Evolutionary conservation across 108 stramenopile species (phyloP), one percentile per base, ranked within the genome.

Genomic region (Discostella stelligeroides): DNA sequence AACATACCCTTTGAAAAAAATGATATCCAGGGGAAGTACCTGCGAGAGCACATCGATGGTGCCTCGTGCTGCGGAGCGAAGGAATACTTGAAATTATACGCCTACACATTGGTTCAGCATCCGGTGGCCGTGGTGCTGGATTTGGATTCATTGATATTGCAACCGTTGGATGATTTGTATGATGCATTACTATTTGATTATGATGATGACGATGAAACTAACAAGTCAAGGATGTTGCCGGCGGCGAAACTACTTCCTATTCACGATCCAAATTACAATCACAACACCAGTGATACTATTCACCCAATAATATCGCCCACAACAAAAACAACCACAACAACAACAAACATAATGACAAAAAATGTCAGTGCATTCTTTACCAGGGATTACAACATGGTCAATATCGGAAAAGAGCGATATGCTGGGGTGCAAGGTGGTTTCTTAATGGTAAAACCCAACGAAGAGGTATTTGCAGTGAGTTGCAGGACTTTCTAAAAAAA

Each of bases 81-180:
- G 56, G 97, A 97, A 73, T 94, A 91, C 42, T 60, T 97, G 20
- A 97, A 97, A 66, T 59, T 97, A 41, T 95, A 95, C 68, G 82
- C 94, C 0, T 97, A 87, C 43, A 89, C 91, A 21, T 62, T 94
- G 34, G 61, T 70, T 13, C 18, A 1, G 28, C 53, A 29, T 71
- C 84, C 84, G 7, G 75, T 91, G 13, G 90, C 75, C 7, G 83
- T 91, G 0, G 77, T 88, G 63, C 70, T 88, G 50, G 90, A 91
- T 81, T 60, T 87, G 51, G 90, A 91, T 79, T 75, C 66, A 14
- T 70, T 91, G 39, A 59, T 91, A 4, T 67, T 91, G 54, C 65
- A 75, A 63, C 87, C 88, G 13, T 55, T 91, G 81, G 90, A 88
- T 80, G 73, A 73, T 17, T 66, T 91, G 37, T 91, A 86, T 63